Evolutionary conservation across 179 eudicot species (phyloP).

Genomic region (Nepenthes alata): DNA sequence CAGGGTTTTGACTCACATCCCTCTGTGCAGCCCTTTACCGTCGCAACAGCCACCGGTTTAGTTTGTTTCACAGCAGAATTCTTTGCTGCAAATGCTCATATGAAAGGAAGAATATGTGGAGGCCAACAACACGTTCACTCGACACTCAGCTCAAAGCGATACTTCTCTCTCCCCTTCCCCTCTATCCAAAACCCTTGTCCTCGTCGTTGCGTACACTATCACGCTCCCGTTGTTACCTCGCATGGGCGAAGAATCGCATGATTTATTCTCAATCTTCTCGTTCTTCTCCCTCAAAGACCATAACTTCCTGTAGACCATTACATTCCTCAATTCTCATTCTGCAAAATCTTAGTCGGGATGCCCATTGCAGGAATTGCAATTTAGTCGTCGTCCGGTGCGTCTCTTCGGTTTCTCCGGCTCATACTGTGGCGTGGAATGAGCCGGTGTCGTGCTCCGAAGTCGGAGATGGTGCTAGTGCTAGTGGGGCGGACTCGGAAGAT

Average conservation of each 20-base stretch:
- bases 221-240: neutral
- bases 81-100: neutral
- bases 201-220: neutral
- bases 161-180: conserved; percentile 7
- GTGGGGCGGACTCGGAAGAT: conserved; percentile 6
- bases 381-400: conserved; percentile 2
- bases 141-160: conserved; percentile 1
- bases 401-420: neutral
- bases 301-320: neutral
- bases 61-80: no score
- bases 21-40: no score
- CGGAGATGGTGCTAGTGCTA: conserved; percentile 10
- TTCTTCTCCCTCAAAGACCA: conserved; percentile 8
- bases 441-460: conserved; percentile 13
- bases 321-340: neutral
- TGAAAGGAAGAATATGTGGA: conserved; percentile 2
- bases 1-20: no score
- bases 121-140: conserved; percentile 5
- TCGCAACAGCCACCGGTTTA: no score
- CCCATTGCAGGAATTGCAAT: neutral
- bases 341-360: conserved; percentile 6
- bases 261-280: neutral
- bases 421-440: conserved; percentile 23
- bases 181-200: conserved; percentile 3
- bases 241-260: no score